Conservation (phyloP, 202 grass and related monocot genomes). For the Schoenoplectus tabernaemontani region DNA sequence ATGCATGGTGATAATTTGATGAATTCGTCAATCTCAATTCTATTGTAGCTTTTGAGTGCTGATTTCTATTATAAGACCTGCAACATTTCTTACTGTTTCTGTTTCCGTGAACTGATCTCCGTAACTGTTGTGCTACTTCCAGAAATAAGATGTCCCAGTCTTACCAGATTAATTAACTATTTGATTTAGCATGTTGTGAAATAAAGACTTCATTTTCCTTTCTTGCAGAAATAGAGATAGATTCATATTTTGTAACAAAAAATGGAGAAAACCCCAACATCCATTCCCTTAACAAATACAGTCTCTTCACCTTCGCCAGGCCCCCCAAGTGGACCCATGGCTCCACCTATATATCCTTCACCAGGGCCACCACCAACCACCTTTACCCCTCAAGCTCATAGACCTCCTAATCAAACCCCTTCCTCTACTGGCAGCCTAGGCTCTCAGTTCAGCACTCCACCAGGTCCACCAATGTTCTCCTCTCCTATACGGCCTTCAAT, state of each 20-base stretch:
- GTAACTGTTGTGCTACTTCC: no score
- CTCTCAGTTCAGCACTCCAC: slow-evolving; percentile 72
- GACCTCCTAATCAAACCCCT: slow-evolving; percentile 26
- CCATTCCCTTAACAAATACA: slow-evolving; percentile 28
- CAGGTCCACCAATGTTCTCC: slow-evolving; percentile 80
- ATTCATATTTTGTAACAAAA: background rate
- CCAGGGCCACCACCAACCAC: slow-evolving; percentile 21
- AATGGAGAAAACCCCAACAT: slow-evolving; percentile 49
- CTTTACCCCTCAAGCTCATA: slow-evolving; percentile 6
- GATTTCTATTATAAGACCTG: no score
- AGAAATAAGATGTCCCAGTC: no score
- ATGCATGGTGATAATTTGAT: no score
- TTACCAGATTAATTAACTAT: no score
- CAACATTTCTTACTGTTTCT: background rate
- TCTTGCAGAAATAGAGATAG: background rate
- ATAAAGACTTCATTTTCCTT: background rate
- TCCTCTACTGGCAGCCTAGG: slow-evolving; percentile 29
- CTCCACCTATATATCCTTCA: slow-evolving; percentile 16
- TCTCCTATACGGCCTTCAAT: slow-evolving; percentile 69
- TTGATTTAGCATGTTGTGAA: background rate
- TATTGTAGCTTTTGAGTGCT: no score
- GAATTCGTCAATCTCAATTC: no score
- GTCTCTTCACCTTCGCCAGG: slow-evolving; percentile 11
- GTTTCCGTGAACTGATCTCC: background rate
- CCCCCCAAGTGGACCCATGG: background rate